A percentile compares a stretch with the other conserved stretches of the same genome.
Evolutionary conservation across 345 rosid species (phyloP).

Genomic region (Combretum micranthum): DNA sequence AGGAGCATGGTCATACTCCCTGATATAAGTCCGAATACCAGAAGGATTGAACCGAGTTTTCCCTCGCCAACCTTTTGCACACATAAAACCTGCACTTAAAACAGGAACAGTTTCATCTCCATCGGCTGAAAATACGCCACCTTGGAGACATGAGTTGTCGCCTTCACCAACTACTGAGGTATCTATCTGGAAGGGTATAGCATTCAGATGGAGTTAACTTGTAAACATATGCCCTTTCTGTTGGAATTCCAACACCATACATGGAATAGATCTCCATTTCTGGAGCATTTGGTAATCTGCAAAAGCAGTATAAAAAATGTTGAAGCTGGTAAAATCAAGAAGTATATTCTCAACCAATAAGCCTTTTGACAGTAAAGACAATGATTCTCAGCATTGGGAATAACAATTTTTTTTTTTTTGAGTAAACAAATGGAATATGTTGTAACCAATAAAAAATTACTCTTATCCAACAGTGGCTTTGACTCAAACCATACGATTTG

Average conservation of each 20-base stretch:
- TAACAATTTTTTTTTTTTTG: too few species aligned
- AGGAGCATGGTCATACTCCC: constrained; percentile 63
- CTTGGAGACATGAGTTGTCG: constrained; percentile 47
- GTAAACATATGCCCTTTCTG: constrained; percentile 71
- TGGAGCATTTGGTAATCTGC: constrained; percentile 65
- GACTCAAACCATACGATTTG: too few species aligned
- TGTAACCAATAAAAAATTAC: too few species aligned
- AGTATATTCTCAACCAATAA: too few species aligned
- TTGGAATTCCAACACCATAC: constrained; percentile 70
- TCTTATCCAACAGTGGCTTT: too few species aligned
- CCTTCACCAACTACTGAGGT: constrained; percentile 37
- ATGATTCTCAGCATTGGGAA: too few species aligned
- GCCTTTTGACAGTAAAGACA: too few species aligned
- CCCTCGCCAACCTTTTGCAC: constrained; percentile 75
- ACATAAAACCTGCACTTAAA: constrained; percentile 66
- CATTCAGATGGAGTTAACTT: constrained; percentile 44
- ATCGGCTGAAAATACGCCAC: constrained; percentile 49
- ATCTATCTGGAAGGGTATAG: constrained; percentile 64
- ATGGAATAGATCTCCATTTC: constrained; percentile 67
- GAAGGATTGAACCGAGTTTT: constrained; percentile 70
- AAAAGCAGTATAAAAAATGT: constrained; percentile 9
- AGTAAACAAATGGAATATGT: too few species aligned
- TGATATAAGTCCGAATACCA: constrained; percentile 38
- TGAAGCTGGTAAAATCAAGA: background rate
- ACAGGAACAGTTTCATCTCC: constrained; percentile 75